Base-by-base conservation (phyloP, 768 basidiomycete genomes). In the Nidularia pulvinata region DNA sequence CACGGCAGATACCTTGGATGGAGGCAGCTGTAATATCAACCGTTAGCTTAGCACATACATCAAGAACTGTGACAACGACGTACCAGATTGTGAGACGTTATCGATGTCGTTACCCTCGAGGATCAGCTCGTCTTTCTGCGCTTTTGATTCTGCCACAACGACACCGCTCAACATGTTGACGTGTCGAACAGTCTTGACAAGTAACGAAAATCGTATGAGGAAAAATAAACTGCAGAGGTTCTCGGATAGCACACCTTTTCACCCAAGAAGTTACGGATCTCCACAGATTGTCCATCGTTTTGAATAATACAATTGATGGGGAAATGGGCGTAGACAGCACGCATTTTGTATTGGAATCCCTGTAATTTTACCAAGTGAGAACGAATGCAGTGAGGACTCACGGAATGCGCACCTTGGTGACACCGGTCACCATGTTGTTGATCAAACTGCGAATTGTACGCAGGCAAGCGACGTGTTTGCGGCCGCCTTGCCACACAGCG, bases 301-400 rank as follows among this genome's bases (percentile, higher is more conserved):
- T 91, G 87, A 65, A 96, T 92, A 70, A 97, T 96, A 70, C 89
- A 89, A 81, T 99, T 99, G 83, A 99, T 97, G 56, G 97, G 97
- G 82, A 99, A 99, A 81, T 99, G 97, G 63, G 97, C 97, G 68
- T 98, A 99, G 50, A 99, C 97, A 30, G 94, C 84, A 63, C 95
- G 93, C 96, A 99, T 98, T 89, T 98, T 99, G 85, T 99, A 99
- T 64, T 87, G 86, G 87, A 98, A 99, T 57, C 97, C 97, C 95
- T 95, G 61, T n/a, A 43, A 19, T 19, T 50, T 44, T 16, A 36
- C 34, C 46, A 37, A 53, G 46, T 54, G 37, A 45, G 11, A 13
- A n/a, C 19, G 33, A 6, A 42, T 13, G 34, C 35, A 7, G 35
- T 14, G 6, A 30, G 14, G 34, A 49, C 16, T 32, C 30, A 44